Conservation (phyloP, 2,329 filamentous ascomycete species). For the Fusarium sp. region DNA sequence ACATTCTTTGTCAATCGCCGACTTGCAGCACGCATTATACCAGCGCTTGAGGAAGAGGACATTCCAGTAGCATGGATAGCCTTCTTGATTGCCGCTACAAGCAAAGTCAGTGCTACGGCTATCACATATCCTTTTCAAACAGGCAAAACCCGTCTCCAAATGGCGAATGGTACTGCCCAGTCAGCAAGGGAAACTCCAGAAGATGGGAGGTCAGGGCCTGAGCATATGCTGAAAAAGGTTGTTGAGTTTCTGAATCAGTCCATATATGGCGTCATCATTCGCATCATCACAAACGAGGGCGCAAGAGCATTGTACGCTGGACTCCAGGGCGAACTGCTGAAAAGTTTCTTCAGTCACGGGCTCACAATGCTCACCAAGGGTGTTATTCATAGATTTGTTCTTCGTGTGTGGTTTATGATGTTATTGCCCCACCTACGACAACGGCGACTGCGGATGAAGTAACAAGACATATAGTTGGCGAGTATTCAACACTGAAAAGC, state of each 20-base stretch:
- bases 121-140: conserved; percentile 88
- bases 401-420: conserved; percentile 75
- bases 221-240: conserved; percentile 25
- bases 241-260: conserved; percentile 55
- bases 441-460: conserved; percentile 37
- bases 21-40: conserved; percentile 70
- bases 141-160: conserved; percentile 83
- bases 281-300: conserved; percentile 73
- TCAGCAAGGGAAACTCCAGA: conserved; percentile 18
- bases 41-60: conserved; percentile 58
- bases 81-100: conserved; percentile 74
- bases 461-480: conserved; percentile 7
- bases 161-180: conserved; percentile 55
- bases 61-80: conserved; percentile 53
- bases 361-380: conserved; percentile 91
- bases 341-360: conserved; percentile 87
- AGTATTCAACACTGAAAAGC: conserved; percentile 80
- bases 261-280: conserved; percentile 72
- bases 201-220: not conserved
- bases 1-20: conserved; percentile 86
- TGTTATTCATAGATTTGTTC: conserved; percentile 75
- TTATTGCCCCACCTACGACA: conserved; percentile 46
- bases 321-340: conserved; percentile 79
- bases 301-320: conserved; percentile 78
- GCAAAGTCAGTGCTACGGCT: conserved; percentile 80